These are phyloP conservation scores for Capronia coronata DNA, from an alignment of 2,329 filamentous ascomycete species.

Conservation along the genomic window DNA sequence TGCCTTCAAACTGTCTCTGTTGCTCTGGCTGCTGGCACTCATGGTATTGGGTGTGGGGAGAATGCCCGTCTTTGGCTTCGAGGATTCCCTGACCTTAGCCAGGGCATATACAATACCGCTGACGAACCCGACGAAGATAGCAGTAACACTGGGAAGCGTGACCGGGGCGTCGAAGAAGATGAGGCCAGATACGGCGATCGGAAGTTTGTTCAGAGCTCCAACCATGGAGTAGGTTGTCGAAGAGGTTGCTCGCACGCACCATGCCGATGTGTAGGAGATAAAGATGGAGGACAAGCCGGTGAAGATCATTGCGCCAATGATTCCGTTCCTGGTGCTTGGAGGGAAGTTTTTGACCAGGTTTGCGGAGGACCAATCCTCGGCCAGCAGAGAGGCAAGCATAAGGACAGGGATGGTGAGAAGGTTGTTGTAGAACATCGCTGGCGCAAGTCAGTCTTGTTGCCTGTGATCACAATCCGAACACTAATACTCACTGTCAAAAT, in stretches of 20 bases:
- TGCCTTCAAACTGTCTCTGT: slow-evolving; percentile 74
- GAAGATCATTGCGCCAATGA: slow-evolving; percentile 85
- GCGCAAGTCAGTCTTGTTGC: slow-evolving; percentile 31
- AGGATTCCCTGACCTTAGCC: slow-evolving; percentile 74
- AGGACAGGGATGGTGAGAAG: slow-evolving; percentile 91
- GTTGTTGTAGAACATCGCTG: slow-evolving; percentile 99
- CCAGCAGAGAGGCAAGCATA: slow-evolving; percentile 68
- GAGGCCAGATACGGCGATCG: slow-evolving; percentile 84
- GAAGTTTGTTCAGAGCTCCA: slow-evolving; percentile 94
- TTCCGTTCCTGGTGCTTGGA: slow-evolving; percentile 64
- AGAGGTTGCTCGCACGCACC: slow-evolving; percentile 95
- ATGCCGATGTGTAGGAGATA: slow-evolving; percentile 98
- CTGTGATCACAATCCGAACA: not conserved
- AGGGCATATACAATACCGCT: slow-evolving; percentile 86
- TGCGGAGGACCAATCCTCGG: slow-evolving; percentile 84
- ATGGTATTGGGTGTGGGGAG: slow-evolving; percentile 65
- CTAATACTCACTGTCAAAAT: slow-evolving; percentile 82
- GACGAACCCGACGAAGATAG: slow-evolving; percentile 84
- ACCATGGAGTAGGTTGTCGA: slow-evolving; percentile 99
- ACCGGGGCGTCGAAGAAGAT: slow-evolving; percentile 94
- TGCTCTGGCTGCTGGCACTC: slow-evolving; percentile 87
- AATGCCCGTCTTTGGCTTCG: slow-evolving; percentile 57
- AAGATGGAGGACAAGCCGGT: slow-evolving; percentile 90
- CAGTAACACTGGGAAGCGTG: slow-evolving; percentile 83
- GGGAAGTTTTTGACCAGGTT: slow-evolving; percentile 91